Percentiles rank a stretch among this genome's conserved stretches.
Evolutionary conservation across 805 yeast genomes (phyloP).

Genomic region (Candida jianshihensis): DNA sequence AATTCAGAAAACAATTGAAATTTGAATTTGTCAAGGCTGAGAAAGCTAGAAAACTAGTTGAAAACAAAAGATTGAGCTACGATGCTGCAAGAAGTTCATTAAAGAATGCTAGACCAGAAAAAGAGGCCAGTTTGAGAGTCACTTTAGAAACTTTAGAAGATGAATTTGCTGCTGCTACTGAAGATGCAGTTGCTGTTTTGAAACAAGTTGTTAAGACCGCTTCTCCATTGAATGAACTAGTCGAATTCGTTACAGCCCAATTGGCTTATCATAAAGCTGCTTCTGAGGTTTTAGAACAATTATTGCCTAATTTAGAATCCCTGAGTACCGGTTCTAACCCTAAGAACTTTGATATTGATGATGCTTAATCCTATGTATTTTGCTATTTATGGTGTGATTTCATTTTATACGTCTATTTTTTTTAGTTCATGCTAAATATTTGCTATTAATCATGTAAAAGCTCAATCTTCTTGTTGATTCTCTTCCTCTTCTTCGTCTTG

Average conservation of each 20-base stretch:
- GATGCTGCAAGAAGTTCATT: slow-evolving; percentile 65
- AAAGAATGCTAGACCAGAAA: slow-evolving; percentile 47
- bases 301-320: slow-evolving; percentile 57
- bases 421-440: neutral
- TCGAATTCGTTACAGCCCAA: slow-evolving; percentile 71
- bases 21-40: slow-evolving; percentile 56
- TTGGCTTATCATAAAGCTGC: slow-evolving; percentile 76
- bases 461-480: slow-evolving; percentile 26
- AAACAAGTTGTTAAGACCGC: slow-evolving; percentile 71
- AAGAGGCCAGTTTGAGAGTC: slow-evolving; percentile 67
- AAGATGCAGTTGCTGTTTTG: slow-evolving; percentile 79
- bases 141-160: slow-evolving; percentile 82
- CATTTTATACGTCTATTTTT: neutral
- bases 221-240: slow-evolving; percentile 57
- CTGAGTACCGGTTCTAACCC: slow-evolving; percentile 46
- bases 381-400: slow-evolving; percentile 6
- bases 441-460: too few species aligned
- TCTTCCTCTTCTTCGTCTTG: slow-evolving; percentile 29
- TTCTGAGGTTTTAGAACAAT: slow-evolving; percentile 53
- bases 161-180: slow-evolving; percentile 83
- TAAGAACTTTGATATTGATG: slow-evolving; percentile 19
- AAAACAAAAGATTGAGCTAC: slow-evolving; percentile 68
- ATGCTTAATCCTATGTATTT: slow-evolving; percentile 12
- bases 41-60: slow-evolving; percentile 66
- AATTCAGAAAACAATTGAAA: slow-evolving; percentile 54